Conservation (phyloP, 1,139 yeast species). For the Yamadazyma kanchanaburiensis region DNA sequence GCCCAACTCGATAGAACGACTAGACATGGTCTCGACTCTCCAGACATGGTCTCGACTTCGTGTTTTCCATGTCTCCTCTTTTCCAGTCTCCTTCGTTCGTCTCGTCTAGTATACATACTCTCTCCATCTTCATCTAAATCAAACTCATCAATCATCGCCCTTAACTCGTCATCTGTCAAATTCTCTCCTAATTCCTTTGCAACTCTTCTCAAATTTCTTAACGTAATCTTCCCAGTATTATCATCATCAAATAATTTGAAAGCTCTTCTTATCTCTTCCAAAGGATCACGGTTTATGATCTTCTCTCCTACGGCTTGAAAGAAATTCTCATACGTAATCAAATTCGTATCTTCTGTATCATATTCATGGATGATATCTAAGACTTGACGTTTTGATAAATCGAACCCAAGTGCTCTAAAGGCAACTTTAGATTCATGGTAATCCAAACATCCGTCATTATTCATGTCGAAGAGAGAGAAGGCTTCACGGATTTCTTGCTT, state of each 20-base stretch:
- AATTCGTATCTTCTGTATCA: slow-evolving; percentile 71
- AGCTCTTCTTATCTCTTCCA: slow-evolving; percentile 89
- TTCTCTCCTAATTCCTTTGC: slow-evolving; percentile 94
- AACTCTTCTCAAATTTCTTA: slow-evolving; percentile 81
- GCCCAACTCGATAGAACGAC: too few relatives aligned
- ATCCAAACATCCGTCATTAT: slow-evolving; percentile 85
- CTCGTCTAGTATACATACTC: slow-evolving; percentile 35
- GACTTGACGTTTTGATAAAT: slow-evolving; percentile 74
- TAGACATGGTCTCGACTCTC: too few relatives aligned
- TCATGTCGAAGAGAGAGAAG: slow-evolving; percentile 87
- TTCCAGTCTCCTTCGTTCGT: not conserved
- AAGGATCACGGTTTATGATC: slow-evolving; percentile 82
- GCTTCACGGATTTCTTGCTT: slow-evolving; percentile 93
- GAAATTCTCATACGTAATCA: slow-evolving; percentile 80
- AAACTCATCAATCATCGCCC: slow-evolving; percentile 97
- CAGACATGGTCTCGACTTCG: too few relatives aligned
- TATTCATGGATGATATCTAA: slow-evolving; percentile 77
- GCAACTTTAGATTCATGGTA: slow-evolving; percentile 93
- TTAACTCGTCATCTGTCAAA: slow-evolving; percentile 84
- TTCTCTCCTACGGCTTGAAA: slow-evolving; percentile 73
- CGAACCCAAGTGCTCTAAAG: slow-evolving; percentile 91
- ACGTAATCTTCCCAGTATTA: slow-evolving; percentile 77
- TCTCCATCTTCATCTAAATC: slow-evolving; percentile 97
- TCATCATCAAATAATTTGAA: slow-evolving; percentile 90
- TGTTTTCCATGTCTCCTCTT: too few relatives aligned